Evolutionary conservation across 2,329 filamentous ascomycete genomes (phyloP).

Genomic region (Talaromyces sp.): DNA sequence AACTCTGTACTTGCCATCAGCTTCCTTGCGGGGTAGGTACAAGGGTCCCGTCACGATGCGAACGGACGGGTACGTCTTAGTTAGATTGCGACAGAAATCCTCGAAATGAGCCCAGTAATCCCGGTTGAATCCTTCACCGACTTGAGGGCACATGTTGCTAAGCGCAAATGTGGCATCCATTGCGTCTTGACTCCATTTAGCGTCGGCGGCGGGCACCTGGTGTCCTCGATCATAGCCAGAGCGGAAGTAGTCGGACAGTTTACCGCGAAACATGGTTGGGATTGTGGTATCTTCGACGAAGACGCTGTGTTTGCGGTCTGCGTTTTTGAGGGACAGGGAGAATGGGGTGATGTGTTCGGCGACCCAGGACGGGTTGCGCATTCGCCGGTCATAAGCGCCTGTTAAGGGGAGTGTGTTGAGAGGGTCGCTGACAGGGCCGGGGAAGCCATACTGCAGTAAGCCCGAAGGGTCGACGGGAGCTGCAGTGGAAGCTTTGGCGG

Average conservation of each 20-base stretch:
- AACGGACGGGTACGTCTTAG: constrained; percentile 76
- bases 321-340: constrained; percentile 71
- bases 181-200: constrained; percentile 88
- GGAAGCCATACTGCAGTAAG: constrained; percentile 84
- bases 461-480: constrained; percentile 68
- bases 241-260: constrained; percentile 89
- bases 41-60: constrained; percentile 89
- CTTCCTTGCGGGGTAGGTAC: constrained; percentile 82
- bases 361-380: constrained; percentile 90
- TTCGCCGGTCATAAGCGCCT: constrained; percentile 85
- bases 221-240: constrained; percentile 94
- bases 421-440: constrained; percentile 82
- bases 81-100: constrained; percentile 88
- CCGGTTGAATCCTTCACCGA: constrained; percentile 95
- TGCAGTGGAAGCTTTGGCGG: constrained; percentile 27
- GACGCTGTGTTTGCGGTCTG: constrained; percentile 75
- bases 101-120: constrained; percentile 99
- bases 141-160: constrained; percentile 97
- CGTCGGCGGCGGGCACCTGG: constrained; percentile 94
- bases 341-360: constrained; percentile 92
- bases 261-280: constrained; percentile 82
- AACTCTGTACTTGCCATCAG: constrained; percentile 93
- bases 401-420: constrained; percentile 72
- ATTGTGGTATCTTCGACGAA: constrained; percentile 81
- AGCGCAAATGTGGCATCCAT: constrained; percentile 95